Evolutionary conservation across 805 yeast species (phyloP), one percentile per base, ranked within the genome.

Genomic region (Saccharomyces mikatae): DNA sequence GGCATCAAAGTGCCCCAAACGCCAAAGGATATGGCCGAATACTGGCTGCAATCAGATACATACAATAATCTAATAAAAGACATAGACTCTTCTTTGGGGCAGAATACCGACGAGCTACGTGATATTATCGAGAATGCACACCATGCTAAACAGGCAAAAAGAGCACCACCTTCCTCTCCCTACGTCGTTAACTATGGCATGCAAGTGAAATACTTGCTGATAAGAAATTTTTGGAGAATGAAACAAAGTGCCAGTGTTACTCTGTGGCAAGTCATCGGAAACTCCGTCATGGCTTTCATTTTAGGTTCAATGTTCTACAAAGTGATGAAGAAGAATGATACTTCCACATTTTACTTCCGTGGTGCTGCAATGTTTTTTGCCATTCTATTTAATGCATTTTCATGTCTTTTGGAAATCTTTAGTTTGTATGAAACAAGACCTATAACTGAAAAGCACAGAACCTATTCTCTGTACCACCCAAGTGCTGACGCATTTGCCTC

Each of bases 331-430:
- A 49, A 59, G 8, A 57, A 64, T 17, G 65, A 65, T 28, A 78
- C 87, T 0, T 68, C 62, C 0, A 75, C 81, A 1, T 78, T 83
- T 59, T 81, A 76, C 65, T 74, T 71, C 61, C 73, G 89, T 64
- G 78, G 83, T 61, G 81, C 89, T 46, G 77, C 84, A 48, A 72
- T 86, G 75, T 87, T 86, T 71, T 84, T 84, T 66, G 83, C 86
- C 24, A 75, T 80, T 48, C 72, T 83, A 62, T 83, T 81, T 68
- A 82, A 82, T 64, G 82, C 86, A 13, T 80, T 83, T 62, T 73
- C 83, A 17, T 81, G 84, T 17, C 65, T 83, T 56, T 71, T 82
- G 62, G 89, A 83, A 68, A 76, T 83, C 55, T 72, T 80, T 67
- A 62, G 80, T 1, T 63, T 81, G 28, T 82, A 73, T 63, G 83